Evolutionary conservation across 176 grass and related monocot species (phyloP).

Genomic region (Avena insularis): DNA sequence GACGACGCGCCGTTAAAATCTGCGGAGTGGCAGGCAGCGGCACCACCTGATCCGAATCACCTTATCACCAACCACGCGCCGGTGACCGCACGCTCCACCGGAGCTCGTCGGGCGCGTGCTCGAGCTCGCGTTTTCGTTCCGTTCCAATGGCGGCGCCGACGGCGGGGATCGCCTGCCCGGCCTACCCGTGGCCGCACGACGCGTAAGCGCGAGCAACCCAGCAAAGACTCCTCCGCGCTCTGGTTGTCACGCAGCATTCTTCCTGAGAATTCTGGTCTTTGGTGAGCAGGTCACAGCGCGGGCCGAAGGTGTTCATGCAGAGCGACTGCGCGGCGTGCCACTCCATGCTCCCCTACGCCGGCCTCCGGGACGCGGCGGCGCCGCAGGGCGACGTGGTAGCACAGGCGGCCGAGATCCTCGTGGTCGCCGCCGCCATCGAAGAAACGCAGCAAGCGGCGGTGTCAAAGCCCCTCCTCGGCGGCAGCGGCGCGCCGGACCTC

Average conservation of each 20-base stretch:
- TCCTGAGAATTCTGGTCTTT: background rate
- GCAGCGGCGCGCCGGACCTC: conserved; percentile 39
- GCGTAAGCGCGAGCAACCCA: conserved; percentile 26
- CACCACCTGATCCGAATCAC: too few species aligned
- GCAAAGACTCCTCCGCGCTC: background rate
- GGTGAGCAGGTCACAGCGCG: conserved; percentile 36
- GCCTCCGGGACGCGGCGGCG: background rate
- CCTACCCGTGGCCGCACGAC: conserved; percentile 60
- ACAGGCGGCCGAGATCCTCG: conserved; percentile 50
- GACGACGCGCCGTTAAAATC: too few species aligned
- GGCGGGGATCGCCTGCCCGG: conserved; percentile 34
- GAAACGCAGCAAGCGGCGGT: background rate
- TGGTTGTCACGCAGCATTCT: background rate
- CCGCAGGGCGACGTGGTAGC: background rate
- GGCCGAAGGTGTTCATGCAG: conserved; percentile 64
- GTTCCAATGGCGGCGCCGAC: background rate
- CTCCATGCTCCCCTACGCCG: conserved; percentile 56
- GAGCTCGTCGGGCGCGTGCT: too few species aligned
- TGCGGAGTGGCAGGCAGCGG: too few species aligned
- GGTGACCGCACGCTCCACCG: too few species aligned
- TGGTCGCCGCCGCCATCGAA: background rate
- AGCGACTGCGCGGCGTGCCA: conserved; percentile 72
- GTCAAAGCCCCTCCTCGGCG: background rate
- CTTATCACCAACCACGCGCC: too few species aligned
- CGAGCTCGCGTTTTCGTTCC: too few species aligned